Percentiles rank a stretch among this genome's conserved stretches.
phyloP scores from a whole-genome alignment of 352 stramenopile species.

The Pythium coloratum region DNA sequence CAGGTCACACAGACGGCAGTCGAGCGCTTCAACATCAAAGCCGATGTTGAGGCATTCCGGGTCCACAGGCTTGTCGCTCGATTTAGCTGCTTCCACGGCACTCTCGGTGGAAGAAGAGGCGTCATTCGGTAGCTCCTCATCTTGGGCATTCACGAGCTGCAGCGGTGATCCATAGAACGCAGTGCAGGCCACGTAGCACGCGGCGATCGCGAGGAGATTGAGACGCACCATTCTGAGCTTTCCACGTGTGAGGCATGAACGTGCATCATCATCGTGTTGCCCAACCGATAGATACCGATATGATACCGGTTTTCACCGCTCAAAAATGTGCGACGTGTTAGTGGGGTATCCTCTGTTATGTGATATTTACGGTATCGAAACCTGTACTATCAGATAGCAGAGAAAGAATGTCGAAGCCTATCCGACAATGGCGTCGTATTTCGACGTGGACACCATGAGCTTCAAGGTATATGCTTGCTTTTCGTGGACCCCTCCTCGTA shows the following conservation, averaged over 20 bases:
- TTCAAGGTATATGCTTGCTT: conserved; percentile 19
- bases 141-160: conserved; percentile 2
- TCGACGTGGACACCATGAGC: conserved; percentile 14
- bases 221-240: conserved; percentile 12
- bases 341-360: neutral
- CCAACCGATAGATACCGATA: neutral
- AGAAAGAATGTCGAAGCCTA: conserved; percentile 23
- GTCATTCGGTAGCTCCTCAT: conserved; percentile 3
- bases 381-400: conserved; percentile 5
- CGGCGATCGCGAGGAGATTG: conserved; percentile 11
- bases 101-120: neutral
- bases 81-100: conserved; percentile 9
- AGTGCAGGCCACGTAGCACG: conserved; percentile 12
- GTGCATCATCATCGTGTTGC: neutral
- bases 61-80: conserved; percentile 11
- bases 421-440: neutral
- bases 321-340: conserved; percentile 16
- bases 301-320: conserved; percentile 3
- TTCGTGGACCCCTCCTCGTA: neutral
- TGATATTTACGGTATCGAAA: neutral
- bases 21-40: conserved; percentile 59
- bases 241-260: conserved; percentile 20
- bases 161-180: neutral
- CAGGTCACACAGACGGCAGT: conserved; percentile 59
- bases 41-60: conserved; percentile 38